Evolutionary conservation across 441 rosid genomes (phyloP), one percentile per base, ranked within the genome.

Genomic region (Populus hybrid): DNA sequence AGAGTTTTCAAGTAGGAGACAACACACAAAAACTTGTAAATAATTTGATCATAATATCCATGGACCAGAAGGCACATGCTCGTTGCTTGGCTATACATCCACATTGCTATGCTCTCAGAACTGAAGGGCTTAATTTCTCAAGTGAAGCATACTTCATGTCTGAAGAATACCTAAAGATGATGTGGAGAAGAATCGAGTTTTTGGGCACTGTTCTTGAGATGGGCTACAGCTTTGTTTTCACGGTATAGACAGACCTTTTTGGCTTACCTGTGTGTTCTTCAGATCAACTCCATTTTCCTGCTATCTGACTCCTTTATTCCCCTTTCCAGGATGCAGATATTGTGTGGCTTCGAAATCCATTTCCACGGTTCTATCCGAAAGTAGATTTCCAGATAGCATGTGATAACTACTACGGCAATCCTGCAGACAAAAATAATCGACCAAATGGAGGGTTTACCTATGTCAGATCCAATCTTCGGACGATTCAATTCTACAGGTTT

Each of bases 301-400:
- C 18, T n/a, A 16, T 42, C 33, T 16, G 10, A 24, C 6, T 24
- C 2, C 11, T 50, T 31, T 18, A 38, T 14, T 31, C 64, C 38
- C 66, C 76, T 31, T 3, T 16, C 36, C 83, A 93, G 99, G 99
- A 95, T 86, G 90, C 91, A 45, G 99, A 95, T 85, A 81, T 95
- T 76, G 83, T 92, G 95, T 95, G 99, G 98, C 87, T 93, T 72
- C 84, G 88, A 74, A 85, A 95, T 79, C 99, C 99, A 80, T 93
- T 93, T 84, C 90, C 88, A 24, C 86, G 83, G 79, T 89, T 95
- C 73, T 84, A 83, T 71, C 69, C 64, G 12, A 87, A 89, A 76
- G 92, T 77, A 61, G 99, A 95, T 85, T 90, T 95, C 59, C 96
- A 93, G 75, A 92, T 92, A 81, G 94, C 99, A 0, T 93, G 98